Evolutionary conservation across 192 early-diverging fungal species (phyloP), one percentile per base, ranked within the genome.

Genomic region (Jimgerdemannia lactiflua): DNA sequence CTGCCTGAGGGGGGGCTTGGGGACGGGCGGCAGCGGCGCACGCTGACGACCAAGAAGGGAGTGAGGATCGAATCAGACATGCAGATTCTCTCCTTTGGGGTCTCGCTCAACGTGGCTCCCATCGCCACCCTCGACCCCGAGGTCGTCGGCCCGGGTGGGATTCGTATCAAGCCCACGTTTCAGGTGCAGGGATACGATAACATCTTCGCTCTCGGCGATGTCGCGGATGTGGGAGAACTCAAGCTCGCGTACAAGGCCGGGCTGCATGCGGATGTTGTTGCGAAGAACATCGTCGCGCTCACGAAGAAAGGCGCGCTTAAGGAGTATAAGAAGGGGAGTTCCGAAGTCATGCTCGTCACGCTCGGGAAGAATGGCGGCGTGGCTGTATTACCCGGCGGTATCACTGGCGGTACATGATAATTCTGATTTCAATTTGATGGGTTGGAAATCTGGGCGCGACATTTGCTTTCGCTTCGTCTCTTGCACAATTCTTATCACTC

Each of bases 61-160:
- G 79, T 77, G 43, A 66, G 75, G 11, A 83, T 90, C 6, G 76
- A 83, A 39, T 73, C 74, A n/a, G 86, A 87, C 64, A 75, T 86
- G 29, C 79, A 79, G 88, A 89, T 95, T 73, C 82, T 92, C 3
- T 90, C 89, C 78, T 93, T 89, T 67, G 94, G 94, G 39, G 91
- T 92, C 77, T 86, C 80, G 40, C 91, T 90, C 74, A 93, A 95
- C 74, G 91, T 89, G 10, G 88, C 76, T 67, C 71, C 91, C 67
- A 77, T 93, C 54, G 81, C 82, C 72, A 83, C 83, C 3, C 70
- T 91, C 2, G 87, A 89, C 4, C 89, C 87, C 0, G 72, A 83
- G 8, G 81, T 86, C 3, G 83, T 92, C 64, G 84, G 92, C 72
- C 77, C 83, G 67, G 76, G 84, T 7, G 88, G 91, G 75, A 84